These are phyloP conservation scores for Ettlia oleoabundans DNA, from an alignment of 139 green algal species.

Conservation along the genomic window DNA sequence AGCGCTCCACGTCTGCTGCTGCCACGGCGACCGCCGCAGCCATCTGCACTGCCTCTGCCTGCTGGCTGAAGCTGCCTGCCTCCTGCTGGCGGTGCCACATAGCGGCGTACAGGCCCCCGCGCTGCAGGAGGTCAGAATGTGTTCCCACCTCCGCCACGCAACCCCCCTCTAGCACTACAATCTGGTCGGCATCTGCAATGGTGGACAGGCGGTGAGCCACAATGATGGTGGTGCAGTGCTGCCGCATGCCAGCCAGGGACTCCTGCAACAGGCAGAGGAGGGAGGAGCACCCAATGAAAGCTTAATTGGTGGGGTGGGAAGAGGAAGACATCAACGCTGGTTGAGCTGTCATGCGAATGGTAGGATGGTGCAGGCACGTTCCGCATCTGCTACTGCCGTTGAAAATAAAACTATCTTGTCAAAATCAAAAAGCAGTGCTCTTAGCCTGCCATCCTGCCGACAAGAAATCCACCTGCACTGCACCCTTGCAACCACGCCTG, in stretches of 20 bases:
- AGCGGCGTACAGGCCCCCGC: constrained; percentile 64
- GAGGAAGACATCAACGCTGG: too few species aligned
- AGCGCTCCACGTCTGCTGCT: neutral
- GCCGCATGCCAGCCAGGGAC: constrained; percentile 32
- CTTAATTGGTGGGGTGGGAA: too few species aligned
- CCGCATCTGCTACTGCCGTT: too few species aligned
- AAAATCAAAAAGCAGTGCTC: too few species aligned
- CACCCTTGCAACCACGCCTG: too few species aligned
- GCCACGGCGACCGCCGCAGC: neutral
- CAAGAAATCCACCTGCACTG: too few species aligned
- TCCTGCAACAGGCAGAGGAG: constrained; percentile 35
- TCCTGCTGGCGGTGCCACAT: constrained; percentile 84
- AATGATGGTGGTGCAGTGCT: constrained; percentile 78
- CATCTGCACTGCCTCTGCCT: neutral
- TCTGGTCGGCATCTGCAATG: constrained; percentile 65
- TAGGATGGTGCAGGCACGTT: too few species aligned
- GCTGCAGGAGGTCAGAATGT: constrained; percentile 78
- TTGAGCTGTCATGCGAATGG: too few species aligned
- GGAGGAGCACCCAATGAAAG: too few species aligned
- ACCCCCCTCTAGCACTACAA: constrained; percentile 51
- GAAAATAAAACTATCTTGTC: too few species aligned
- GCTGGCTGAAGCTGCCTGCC: neutral
- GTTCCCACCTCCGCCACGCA: constrained; percentile 74
- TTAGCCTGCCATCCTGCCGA: too few species aligned
- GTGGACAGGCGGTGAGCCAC: constrained; percentile 94